Conservation (phyloP, 179 eudicot genomes). For the Drosera spatulata region DNA sequence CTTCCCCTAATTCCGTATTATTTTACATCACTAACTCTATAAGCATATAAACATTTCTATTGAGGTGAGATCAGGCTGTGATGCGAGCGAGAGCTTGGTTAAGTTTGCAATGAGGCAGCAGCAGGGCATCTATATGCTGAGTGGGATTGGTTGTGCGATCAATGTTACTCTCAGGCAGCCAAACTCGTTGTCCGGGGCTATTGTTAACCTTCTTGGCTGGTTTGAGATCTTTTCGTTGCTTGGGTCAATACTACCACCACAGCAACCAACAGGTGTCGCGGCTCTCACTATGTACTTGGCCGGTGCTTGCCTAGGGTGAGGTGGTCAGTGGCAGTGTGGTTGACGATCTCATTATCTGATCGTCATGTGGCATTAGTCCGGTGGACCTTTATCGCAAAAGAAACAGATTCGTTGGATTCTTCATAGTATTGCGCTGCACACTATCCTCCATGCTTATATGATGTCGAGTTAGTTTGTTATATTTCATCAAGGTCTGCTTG, state of each 20-base stretch:
- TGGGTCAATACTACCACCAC: constrained; percentile 28
- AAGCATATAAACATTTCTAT: constrained; percentile 4
- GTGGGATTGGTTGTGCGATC: constrained; percentile 27
- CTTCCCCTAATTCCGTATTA: too few species aligned
- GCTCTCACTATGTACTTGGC: constrained; percentile 29
- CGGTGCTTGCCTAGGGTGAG: constrained; percentile 25
- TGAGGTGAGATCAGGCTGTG: constrained; percentile 21
- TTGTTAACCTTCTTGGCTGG: constrained; percentile 26
- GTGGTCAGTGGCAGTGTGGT: constrained; percentile 34
- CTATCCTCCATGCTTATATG: too few species aligned
- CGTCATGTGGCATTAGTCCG: too few species aligned
- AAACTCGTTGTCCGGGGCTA: constrained; percentile 17
- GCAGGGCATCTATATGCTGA: constrained; percentile 23
- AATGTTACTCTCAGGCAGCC: constrained; percentile 31
- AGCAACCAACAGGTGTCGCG: constrained; percentile 26
- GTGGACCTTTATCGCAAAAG: too few species aligned
- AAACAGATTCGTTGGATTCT: too few species aligned
- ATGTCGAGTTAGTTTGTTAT: too few species aligned
- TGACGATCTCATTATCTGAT: constrained; percentile 24
- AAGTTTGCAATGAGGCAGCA: constrained; percentile 25
- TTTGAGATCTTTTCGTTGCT: constrained; percentile 31
- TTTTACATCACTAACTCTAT: too few species aligned
- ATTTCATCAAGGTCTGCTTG: too few species aligned
- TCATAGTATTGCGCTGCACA: too few species aligned
- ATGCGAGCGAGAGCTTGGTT: background rate